Percentiles rank a stretch among this genome's conserved stretches.
Evolutionary conservation across 2,329 filamentous ascomycete genomes (phyloP).

Genomic region (Pestalotiopsis sp.): DNA sequence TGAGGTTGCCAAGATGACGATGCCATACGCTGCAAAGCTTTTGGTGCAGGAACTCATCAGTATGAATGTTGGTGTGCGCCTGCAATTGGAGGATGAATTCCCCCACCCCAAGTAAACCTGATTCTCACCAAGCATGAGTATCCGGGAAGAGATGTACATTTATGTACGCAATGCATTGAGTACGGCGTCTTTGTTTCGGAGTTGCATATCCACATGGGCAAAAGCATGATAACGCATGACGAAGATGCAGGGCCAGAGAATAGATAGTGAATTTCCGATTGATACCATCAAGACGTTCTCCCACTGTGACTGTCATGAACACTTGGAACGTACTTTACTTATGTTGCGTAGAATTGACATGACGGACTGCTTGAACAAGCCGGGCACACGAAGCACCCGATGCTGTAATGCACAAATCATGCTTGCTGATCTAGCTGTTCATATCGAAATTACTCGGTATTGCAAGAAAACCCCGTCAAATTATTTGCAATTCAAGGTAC

Average conservation of each 20-base stretch:
- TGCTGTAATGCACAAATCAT: too few species aligned
- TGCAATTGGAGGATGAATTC: slow-evolving; percentile 94
- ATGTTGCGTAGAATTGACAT: too few species aligned
- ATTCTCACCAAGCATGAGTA: background rate
- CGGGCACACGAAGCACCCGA: too few species aligned
- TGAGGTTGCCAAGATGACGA: slow-evolving; percentile 87
- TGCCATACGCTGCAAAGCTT: slow-evolving; percentile 96
- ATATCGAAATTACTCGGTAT: background rate
- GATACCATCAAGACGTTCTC: background rate
- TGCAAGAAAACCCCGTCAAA: background rate
- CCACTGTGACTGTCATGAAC: background rate
- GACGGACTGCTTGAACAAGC: too few species aligned
- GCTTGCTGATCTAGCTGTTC: too few species aligned
- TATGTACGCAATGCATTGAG: slow-evolving; percentile 2
- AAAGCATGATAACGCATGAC: slow-evolving; percentile 14
- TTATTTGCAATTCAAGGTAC: background rate
- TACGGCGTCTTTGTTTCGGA: slow-evolving; percentile 20
- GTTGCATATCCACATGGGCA: slow-evolving; percentile 9
- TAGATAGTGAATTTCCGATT: background rate
- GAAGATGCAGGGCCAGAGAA: background rate
- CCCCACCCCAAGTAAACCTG: slow-evolving; percentile 53
- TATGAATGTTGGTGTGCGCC: slow-evolving; percentile 95
- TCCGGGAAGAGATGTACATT: background rate
- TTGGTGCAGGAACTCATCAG: slow-evolving; percentile 93
- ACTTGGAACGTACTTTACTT: too few species aligned